Conservation (phyloP, 2,329 filamentous ascomycete genomes). For the Anthostomella pinea region DNA sequence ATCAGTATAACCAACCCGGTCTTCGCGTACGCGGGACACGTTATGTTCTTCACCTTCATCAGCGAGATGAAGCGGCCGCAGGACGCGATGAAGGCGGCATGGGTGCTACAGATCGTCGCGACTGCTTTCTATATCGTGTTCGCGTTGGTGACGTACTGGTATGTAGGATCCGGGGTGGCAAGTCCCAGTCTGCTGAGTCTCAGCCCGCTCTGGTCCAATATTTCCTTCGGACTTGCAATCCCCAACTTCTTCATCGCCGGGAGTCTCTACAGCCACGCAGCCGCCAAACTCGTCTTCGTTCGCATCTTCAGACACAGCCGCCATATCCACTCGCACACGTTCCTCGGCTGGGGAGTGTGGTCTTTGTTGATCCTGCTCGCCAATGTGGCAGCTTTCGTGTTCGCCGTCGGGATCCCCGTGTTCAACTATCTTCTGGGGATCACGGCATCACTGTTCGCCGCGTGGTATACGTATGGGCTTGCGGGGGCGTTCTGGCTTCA, state of each 20-base stretch:
- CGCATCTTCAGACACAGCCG: conserved; percentile 43
- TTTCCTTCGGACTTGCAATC: conserved; percentile 48
- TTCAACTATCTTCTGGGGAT: conserved; percentile 54
- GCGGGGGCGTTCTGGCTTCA: conserved; percentile 52
- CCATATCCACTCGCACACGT: conserved; percentile 47
- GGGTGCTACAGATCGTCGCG: conserved; percentile 46
- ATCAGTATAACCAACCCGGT: conserved; percentile 50
- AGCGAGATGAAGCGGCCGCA: conserved; percentile 50
- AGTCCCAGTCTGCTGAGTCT: conserved; percentile 48
- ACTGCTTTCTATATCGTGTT: conserved; percentile 51
- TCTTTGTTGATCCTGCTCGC: conserved; percentile 42
- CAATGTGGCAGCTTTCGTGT: conserved; percentile 42
- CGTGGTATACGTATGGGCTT: conserved; percentile 53
- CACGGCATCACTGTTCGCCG: conserved; percentile 47
- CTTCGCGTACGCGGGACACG: conserved; percentile 51
- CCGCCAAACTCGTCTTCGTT: conserved; percentile 50
- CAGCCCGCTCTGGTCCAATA: conserved; percentile 44
- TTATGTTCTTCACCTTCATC: conserved; percentile 53
- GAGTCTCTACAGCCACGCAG: conserved; percentile 48
- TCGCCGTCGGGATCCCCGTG: conserved; percentile 48
- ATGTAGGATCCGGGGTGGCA: conserved; percentile 43
- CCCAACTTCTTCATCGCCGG: conserved; percentile 51
- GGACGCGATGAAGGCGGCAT: conserved; percentile 51
- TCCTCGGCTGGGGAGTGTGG: conserved; percentile 47
- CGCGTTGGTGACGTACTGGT: conserved; percentile 48